phyloP scores from a whole-genome alignment of 2,329 filamentous ascomycete species.

The Colletotrichum sansevieriae region DNA sequence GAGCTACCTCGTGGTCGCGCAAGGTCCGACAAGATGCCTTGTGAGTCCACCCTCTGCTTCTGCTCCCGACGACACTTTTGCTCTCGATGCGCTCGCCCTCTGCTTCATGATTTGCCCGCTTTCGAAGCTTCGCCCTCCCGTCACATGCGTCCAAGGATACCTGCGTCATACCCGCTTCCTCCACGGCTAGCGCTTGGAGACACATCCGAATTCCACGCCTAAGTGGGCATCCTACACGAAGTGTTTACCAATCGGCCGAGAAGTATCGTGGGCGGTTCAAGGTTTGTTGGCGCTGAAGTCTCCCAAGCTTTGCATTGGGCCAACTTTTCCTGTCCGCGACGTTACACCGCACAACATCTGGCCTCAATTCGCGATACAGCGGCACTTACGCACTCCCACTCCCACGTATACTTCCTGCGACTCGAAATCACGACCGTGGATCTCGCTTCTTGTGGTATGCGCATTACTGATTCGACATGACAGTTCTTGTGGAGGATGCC shows the following conservation, averaged over 20 bases:
- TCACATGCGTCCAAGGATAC: conserved; percentile 38
- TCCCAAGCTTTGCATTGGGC: background rate
- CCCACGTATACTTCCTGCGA: background rate
- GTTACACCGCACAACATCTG: conserved; percentile 20
- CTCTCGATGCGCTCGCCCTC: conserved; percentile 30
- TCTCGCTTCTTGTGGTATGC: conserved; percentile 1
- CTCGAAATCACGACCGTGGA: background rate
- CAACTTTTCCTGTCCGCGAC: background rate
- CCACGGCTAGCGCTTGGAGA: conserved; percentile 10
- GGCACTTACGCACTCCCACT: background rate
- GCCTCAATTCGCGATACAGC: conserved; percentile 10
- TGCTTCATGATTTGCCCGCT: conserved; percentile 8
- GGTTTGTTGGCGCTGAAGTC: background rate
- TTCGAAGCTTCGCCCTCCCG: conserved; percentile 23
- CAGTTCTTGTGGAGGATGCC: conserved; percentile 55
- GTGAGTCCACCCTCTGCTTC: conserved; percentile 41
- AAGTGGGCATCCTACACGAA: conserved; percentile 9
- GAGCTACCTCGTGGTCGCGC: conserved; percentile 38
- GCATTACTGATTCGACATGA: conserved; percentile 22
- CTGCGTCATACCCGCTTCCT: conserved; percentile 38
- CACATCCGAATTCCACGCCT: conserved; percentile 9
- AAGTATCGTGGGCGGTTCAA: background rate
- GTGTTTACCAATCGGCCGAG: background rate
- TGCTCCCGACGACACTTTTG: background rate
- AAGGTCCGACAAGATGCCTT: conserved; percentile 44